Percentiles rank a stretch among this genome's conserved stretches.
phyloP scores from a whole-genome alignment of 768 basidiomycete genomes.

The Omphalotus guepiniiformis region DNA sequence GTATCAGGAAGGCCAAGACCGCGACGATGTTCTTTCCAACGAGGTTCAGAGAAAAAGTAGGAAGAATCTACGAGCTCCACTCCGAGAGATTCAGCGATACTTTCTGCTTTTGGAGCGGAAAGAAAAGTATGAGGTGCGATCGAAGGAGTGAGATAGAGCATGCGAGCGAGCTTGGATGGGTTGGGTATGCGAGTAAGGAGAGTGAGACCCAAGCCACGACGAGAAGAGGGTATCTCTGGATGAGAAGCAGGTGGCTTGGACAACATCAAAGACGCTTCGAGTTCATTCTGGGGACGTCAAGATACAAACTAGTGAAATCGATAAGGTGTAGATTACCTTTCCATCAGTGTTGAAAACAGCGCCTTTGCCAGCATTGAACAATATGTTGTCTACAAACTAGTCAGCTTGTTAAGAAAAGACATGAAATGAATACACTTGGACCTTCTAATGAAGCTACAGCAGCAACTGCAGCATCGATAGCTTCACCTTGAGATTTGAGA shows the following conservation, averaged over 20 bases:
- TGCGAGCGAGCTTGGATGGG: conserved; percentile 66
- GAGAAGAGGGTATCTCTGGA: conserved; percentile 49
- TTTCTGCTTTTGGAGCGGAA: conserved; percentile 62
- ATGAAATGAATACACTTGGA: conserved; percentile 15
- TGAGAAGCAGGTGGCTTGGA: conserved; percentile 70
- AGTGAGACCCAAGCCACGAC: conserved; percentile 62
- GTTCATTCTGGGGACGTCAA: conserved; percentile 56
- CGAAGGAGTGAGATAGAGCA: conserved; percentile 64
- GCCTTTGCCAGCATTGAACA: conserved; percentile 79
- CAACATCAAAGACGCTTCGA: conserved; percentile 79
- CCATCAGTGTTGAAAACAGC: conserved; percentile 81
- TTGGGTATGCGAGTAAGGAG: conserved; percentile 67
- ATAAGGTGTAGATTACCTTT: conserved; percentile 44
- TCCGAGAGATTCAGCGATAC: conserved; percentile 51
- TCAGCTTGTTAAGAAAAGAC: background rate
- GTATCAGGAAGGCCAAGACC: conserved; percentile 73
- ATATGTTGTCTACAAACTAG: conserved; percentile 50
- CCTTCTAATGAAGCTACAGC: conserved; percentile 76
- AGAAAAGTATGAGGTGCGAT: conserved; percentile 66
- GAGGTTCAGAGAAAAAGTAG: conserved; percentile 71
- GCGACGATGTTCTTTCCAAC: conserved; percentile 76
- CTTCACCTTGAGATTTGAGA: conserved; percentile 66
- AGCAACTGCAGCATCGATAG: conserved; percentile 77
- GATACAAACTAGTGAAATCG: background rate
- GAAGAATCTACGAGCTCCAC: conserved; percentile 61